Evolutionary conservation across 208 protist genomes (phyloP), one percentile per base, ranked within the genome.

Genomic region (Acanthamoeba castellanii): DNA sequence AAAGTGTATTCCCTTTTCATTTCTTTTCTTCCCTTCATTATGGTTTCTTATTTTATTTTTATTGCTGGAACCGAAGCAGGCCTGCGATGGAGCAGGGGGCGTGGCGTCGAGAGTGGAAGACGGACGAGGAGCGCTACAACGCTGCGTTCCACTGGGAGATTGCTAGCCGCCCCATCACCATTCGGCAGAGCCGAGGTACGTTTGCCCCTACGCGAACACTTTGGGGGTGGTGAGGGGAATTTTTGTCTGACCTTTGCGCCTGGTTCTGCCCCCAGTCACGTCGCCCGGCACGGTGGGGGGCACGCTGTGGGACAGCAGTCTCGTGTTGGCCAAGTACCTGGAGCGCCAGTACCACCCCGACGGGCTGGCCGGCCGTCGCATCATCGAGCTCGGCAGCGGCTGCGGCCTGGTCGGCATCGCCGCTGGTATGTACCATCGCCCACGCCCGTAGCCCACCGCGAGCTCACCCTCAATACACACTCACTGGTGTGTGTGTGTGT

Each of bases 401-500:
- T 78, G 70, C 20, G 70, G 70, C 7, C 70, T 78, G n/a, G 70
- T 78, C 5, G 70, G 70, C 70, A 78, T 78, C 37, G 70, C 70
- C n/a, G 70, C 70, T 47, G 70, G 70, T 74, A 74, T 7, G 32
- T 1, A n/a, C n/a, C n/a, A n/a, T n/a, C 8, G 30, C 59, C n/a
- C n/a, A 18, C 37, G 11, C 32, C 32, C 30, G 25, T 45, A 37
- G 27, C 32, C 27, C 37, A 42, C 37, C 37, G 37, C 37, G 37
- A 42, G 37, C 37, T 55, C 3, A 1, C 50, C 50, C 50, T 18
- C 50, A 55, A 55, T 9, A 20, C 50, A 9, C 50, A 55, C 7
- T n/a, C n/a, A n/a, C n/a, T n/a, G n/a, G n/a, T n/a, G n/a, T n/a
- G n/a, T n/a, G n/a, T n/a, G n/a, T n/a, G n/a, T n/a, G n/a, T n/a